phyloP scores from a whole-genome alignment of 2,329 filamentous ascomycete genomes.

The Verticillium nubilum region DNA sequence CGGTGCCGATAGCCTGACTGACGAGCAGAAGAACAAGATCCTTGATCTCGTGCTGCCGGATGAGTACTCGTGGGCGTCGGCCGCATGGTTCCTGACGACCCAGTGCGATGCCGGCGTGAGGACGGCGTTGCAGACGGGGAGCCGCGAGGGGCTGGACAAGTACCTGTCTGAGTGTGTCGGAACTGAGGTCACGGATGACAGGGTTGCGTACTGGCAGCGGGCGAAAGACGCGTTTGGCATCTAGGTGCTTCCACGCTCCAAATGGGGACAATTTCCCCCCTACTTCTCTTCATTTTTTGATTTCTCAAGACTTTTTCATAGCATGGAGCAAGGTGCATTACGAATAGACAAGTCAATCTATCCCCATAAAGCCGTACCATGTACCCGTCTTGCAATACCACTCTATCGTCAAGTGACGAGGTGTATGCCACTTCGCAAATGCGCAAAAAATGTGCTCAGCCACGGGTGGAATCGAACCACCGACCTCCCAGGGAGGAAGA shows the following conservation, averaged over 20 bases:
- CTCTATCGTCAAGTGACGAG: not conserved
- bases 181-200: conserved; percentile 21
- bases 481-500: not conserved
- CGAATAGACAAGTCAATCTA: too few relatives aligned
- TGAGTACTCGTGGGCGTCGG: conserved; percentile 48
- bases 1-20: conserved; percentile 17
- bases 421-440: too few relatives aligned
- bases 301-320: not conserved
- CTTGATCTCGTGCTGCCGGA: conserved; percentile 40
- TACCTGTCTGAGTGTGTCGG: conserved; percentile 45
- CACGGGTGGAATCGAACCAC: not conserved
- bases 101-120: conserved; percentile 32
- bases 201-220: conserved; percentile 33
- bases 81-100: conserved; percentile 43
- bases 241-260: not conserved
- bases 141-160: conserved; percentile 33
- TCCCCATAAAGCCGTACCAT: too few relatives aligned
- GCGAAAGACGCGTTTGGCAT: conserved; percentile 44
- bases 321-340: not conserved
- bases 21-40: conserved; percentile 30
- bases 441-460: not conserved
- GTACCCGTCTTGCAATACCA: too few relatives aligned
- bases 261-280: not conserved
- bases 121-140: conserved; percentile 24
- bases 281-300: not conserved